Percentiles rank a stretch among this genome's conserved stretches.
These are phyloP conservation scores for Xanthoconium separans DNA, from an alignment of 1,284 basidiomycete genomes.

Conservation along the genomic window DNA sequence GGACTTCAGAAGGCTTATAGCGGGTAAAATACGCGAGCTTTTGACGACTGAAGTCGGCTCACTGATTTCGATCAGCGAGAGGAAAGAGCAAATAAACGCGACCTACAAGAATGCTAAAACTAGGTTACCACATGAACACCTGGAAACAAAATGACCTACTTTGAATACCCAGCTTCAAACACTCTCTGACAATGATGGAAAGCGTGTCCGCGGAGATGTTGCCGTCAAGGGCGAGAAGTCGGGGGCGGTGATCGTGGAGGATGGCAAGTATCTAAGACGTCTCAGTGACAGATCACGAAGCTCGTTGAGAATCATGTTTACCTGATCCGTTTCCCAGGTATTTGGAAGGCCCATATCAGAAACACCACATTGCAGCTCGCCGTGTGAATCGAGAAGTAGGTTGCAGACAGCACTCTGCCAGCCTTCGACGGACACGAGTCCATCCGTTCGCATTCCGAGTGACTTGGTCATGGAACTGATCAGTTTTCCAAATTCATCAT, in stretches of 20 bases:
- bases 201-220: conserved; percentile 69
- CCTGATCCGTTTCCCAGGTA: conserved; percentile 46
- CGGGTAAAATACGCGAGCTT: conserved; percentile 66
- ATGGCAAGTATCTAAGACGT: conserved; percentile 32
- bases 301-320: conserved; percentile 31
- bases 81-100: not conserved
- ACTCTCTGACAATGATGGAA: conserved; percentile 48
- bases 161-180: conserved; percentile 44
- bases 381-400: conserved; percentile 73
- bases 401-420: conserved; percentile 78
- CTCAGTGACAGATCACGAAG: not conserved
- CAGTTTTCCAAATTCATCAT: conserved; percentile 70
- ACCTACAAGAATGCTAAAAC: conserved; percentile 61
- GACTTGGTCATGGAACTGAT: conserved; percentile 55
- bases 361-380: conserved; percentile 79
- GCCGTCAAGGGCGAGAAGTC: conserved; percentile 78
- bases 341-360: conserved; percentile 87
- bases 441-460: conserved; percentile 81
- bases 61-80: conserved; percentile 36
- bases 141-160: conserved; percentile 43
- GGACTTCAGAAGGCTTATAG: conserved; percentile 42
- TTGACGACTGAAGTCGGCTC: conserved; percentile 90
- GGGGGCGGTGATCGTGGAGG: conserved; percentile 48
- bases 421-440: conserved; percentile 50
- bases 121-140: conserved; percentile 3